Percentiles rank a stretch among this genome's conserved stretches.
These are phyloP conservation scores for Salvia sclarea DNA, from an alignment of 305 asterid genomes.

Conservation along the genomic window DNA sequence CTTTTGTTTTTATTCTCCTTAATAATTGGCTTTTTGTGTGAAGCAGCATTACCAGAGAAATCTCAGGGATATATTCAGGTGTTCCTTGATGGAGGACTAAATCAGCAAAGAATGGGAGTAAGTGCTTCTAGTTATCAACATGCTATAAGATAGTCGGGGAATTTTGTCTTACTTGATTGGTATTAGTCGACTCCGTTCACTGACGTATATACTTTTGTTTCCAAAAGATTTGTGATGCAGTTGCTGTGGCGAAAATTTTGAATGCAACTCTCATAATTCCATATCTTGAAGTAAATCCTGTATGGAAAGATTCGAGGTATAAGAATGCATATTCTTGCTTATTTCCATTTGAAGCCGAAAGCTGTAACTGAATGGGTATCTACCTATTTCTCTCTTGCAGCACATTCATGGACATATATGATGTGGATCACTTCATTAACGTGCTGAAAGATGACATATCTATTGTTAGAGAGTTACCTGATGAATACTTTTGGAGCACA, in stretches of 20 bases:
- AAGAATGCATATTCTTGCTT: not conserved
- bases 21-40: constrained; percentile 27
- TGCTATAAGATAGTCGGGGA: constrained; percentile 6
- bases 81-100: constrained; percentile 96
- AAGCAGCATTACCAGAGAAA: constrained; percentile 63
- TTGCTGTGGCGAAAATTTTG: constrained; percentile 90
- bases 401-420: constrained; percentile 87
- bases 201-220: constrained; percentile 32
- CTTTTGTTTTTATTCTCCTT: constrained; percentile 1
- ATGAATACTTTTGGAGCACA: constrained; percentile 93
- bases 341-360: not conserved
- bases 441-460: constrained; percentile 82
- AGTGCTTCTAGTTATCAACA: constrained; percentile 30
- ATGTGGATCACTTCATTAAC: constrained; percentile 91
- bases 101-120: constrained; percentile 99
- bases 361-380: constrained; percentile 11
- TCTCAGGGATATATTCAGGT: constrained; percentile 86
- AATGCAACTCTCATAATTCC: constrained; percentile 96
- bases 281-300: constrained; percentile 89
- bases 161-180: not conserved
- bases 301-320: constrained; percentile 98
- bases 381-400: constrained; percentile 42
- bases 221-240: constrained; percentile 94
- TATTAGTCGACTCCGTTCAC: constrained; percentile 15
- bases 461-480: constrained; percentile 82